Conservation (phyloP, 306 rosid species). For the Acacia crassicarpa region DNA sequence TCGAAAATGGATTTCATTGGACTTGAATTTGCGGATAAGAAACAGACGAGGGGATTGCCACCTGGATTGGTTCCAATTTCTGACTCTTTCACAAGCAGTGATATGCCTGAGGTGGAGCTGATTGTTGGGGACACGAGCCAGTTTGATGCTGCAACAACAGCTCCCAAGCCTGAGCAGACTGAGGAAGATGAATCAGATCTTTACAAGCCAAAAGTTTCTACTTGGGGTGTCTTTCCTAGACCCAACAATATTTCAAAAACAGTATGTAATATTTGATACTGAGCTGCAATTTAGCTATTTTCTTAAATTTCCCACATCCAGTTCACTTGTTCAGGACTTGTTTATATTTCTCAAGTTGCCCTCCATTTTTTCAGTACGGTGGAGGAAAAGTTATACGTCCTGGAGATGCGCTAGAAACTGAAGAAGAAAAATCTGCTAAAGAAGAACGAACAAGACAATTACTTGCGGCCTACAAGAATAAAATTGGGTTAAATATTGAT, state of each 20-base stretch:
- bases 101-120: conserved; percentile 75
- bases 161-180: conserved; percentile 37
- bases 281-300: background rate
- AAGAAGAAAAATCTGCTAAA: conserved; percentile 76
- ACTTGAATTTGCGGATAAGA: conserved; percentile 82
- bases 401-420: conserved; percentile 75
- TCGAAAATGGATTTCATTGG: conserved; percentile 84
- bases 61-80: conserved; percentile 76
- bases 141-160: conserved; percentile 41
- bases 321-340: conserved; percentile 2
- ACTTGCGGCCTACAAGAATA: conserved; percentile 72
- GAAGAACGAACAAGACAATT: conserved; percentile 68
- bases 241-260: conserved; percentile 84
- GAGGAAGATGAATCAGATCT: conserved; percentile 52
- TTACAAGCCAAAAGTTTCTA: conserved; percentile 88
- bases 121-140: conserved; percentile 73
- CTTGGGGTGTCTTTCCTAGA: conserved; percentile 97
- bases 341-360: background rate
- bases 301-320: background rate
- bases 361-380: conserved; percentile 59
- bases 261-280: conserved; percentile 47
- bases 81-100: conserved; percentile 55
- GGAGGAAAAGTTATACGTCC: conserved; percentile 83
- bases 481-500: conserved; percentile 61
- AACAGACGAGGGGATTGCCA: conserved; percentile 62